These are phyloP conservation scores for Hanseniaspora meyeri DNA, from an alignment of 805 yeast genomes.

Conservation along the genomic window DNA sequence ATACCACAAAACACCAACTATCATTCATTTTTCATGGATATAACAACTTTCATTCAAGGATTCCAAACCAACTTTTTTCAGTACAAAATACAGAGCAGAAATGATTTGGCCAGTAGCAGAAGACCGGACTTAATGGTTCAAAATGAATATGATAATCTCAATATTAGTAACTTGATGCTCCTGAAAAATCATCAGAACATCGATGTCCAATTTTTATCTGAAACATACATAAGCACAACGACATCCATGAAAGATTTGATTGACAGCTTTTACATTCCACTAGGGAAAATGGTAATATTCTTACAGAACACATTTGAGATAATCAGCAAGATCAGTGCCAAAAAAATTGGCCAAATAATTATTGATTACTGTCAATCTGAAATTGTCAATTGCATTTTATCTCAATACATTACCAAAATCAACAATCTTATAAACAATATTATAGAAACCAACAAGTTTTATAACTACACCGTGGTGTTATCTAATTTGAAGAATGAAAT, in stretches of 20 bases:
- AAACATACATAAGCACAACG: background rate
- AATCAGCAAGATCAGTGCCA: background rate
- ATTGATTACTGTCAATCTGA: constrained; percentile 12
- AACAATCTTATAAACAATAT: background rate
- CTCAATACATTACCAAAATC: background rate
- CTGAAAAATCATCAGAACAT: background rate
- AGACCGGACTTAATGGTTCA: background rate
- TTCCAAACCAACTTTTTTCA: constrained; percentile 2
- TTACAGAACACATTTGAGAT: constrained; percentile 1
- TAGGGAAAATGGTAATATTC: constrained; percentile 2
- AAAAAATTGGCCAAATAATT: constrained; percentile 3
- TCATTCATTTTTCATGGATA: background rate
- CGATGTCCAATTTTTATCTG: background rate
- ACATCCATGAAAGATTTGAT: background rate
- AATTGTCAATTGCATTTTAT: background rate
- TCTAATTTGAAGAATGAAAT: background rate
- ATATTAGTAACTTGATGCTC: background rate
- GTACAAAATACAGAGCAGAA: background rate
- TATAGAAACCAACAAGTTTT: background rate
- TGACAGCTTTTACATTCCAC: constrained; percentile 4
- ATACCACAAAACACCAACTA: background rate
- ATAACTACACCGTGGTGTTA: background rate
- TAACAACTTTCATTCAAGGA: constrained; percentile 4
- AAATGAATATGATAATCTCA: background rate
- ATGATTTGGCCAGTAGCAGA: background rate